These are phyloP conservation scores for Seminavis robusta DNA, from an alignment of 108 stramenopile species.

Conservation along the genomic window DNA sequence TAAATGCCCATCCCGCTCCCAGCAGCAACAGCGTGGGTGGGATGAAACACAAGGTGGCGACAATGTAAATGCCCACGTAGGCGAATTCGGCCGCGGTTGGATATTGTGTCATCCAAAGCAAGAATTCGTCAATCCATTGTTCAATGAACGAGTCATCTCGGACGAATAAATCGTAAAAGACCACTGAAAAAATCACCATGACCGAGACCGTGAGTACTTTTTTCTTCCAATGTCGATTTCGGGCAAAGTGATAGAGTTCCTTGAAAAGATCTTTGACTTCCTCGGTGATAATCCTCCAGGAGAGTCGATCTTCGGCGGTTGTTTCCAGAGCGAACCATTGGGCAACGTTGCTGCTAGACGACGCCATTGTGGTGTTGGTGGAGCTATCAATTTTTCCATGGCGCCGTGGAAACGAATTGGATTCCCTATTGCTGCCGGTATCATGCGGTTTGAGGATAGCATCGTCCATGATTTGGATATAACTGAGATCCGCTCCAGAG, in stretches of 20 bases:
- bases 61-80: constrained; percentile 49
- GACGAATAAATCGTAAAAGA: constrained; percentile 6
- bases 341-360: too few relatives aligned
- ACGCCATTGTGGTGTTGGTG: too few relatives aligned
- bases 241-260: not conserved
- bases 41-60: constrained; percentile 66
- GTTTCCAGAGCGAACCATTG: too few relatives aligned
- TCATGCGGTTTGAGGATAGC: too few relatives aligned
- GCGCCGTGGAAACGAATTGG: too few relatives aligned
- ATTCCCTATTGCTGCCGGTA: too few relatives aligned
- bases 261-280: constrained; percentile 1
- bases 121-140: constrained; percentile 17
- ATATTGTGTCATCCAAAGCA: constrained; percentile 61
- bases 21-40: constrained; percentile 66
- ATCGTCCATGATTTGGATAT: too few relatives aligned
- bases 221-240: constrained; percentile 10
- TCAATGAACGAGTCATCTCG: not conserved
- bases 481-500: too few relatives aligned
- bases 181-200: not conserved
- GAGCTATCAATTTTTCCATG: too few relatives aligned
- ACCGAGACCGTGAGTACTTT: constrained; percentile 7
- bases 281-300: not conserved
- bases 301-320: too few relatives aligned
- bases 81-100: constrained; percentile 45
- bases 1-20: constrained; percentile 75